These are phyloP conservation scores for Pseudevernia furfuracea DNA, from an alignment of 495 filamentous ascomycete genomes.

Conservation along the genomic window DNA sequence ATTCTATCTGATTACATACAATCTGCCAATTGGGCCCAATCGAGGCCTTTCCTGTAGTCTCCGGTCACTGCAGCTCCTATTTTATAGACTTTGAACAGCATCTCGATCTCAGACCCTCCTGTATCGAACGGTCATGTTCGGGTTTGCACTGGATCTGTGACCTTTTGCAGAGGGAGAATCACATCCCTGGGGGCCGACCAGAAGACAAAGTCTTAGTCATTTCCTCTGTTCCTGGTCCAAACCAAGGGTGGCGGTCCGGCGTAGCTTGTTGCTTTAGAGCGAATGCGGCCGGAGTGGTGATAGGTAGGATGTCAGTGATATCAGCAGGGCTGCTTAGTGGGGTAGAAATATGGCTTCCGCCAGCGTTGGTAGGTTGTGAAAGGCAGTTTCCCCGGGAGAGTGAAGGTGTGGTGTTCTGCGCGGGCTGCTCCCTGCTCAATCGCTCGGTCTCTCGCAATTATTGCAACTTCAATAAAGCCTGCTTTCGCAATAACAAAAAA, in stretches of 20 bases:
- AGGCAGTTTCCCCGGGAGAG: not conserved
- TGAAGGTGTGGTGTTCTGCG: not conserved
- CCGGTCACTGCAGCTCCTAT: not conserved
- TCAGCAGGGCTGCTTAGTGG: too few species aligned
- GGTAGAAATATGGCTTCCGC: not conserved
- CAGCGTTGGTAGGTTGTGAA: too few species aligned
- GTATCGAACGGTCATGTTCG: not conserved
- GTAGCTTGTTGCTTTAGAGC: not conserved
- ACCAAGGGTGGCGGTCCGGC: not conserved
- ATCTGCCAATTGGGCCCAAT: not conserved
- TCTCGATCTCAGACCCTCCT: not conserved
- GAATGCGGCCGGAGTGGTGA: not conserved
- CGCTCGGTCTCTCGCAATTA: slow-evolving; percentile 5
- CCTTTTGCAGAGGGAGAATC: not conserved
- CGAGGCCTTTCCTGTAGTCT: not conserved
- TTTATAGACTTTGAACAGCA: not conserved
- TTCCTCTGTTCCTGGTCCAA: not conserved
- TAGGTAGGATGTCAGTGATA: not conserved
- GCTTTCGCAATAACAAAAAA: not conserved
- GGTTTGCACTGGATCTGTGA: not conserved
- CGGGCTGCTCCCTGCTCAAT: not conserved
- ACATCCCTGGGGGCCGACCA: not conserved
- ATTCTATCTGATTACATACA: not conserved
- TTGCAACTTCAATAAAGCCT: not conserved
- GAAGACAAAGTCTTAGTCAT: not conserved